phyloP scores from a whole-genome alignment of 176 grass and related monocot species.

The Avena sativa region DNA sequence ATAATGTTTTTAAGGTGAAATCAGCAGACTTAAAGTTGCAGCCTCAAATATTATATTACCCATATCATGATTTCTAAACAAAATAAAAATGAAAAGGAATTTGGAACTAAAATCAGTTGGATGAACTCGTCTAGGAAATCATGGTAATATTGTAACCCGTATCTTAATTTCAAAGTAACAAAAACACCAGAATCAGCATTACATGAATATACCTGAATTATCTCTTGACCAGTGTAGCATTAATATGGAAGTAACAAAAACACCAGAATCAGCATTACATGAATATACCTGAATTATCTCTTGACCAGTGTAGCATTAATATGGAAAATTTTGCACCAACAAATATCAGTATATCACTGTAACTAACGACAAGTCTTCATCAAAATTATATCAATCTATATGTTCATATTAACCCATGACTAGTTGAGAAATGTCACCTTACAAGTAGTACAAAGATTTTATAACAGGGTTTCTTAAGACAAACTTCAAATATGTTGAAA shows the following conservation, averaged over 20 bases:
- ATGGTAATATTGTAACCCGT: background rate
- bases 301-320: background rate
- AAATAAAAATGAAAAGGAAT: background rate
- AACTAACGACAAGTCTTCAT: background rate
- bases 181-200: background rate
- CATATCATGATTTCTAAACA: conserved; percentile 2
- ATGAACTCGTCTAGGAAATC: background rate
- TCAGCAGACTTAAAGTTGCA: conserved; percentile 12
- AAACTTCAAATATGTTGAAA: background rate
- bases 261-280: background rate
- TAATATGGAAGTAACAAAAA: background rate
- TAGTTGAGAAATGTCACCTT: background rate
- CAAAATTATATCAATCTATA: background rate
- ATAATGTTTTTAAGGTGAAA: conserved; percentile 20
- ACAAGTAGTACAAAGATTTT: background rate
- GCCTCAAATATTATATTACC: background rate
- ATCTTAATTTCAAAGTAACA: conserved; percentile 9
- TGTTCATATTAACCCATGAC: background rate
- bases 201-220: background rate
- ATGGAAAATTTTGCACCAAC: background rate
- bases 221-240: background rate
- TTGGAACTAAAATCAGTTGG: background rate
- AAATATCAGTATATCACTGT: background rate
- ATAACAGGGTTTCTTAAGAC: background rate
- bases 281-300: background rate